A percentile compares a stretch with the other conserved stretches of the same genome.
Evolutionary conservation across 2,329 filamentous ascomycete genomes (phyloP).

Genomic region (Sporothrix globosa): DNA sequence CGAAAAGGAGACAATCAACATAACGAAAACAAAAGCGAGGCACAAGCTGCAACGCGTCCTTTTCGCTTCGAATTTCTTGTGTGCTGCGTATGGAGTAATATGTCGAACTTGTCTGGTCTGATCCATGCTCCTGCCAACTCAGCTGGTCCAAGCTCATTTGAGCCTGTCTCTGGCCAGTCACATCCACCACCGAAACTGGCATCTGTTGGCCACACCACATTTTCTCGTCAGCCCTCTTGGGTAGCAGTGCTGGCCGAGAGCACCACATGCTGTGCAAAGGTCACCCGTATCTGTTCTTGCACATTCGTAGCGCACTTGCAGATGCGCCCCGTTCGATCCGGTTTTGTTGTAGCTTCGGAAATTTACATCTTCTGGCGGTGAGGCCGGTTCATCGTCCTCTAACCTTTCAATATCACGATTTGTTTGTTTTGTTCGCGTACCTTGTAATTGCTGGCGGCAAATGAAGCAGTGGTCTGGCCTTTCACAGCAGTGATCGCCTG

Average conservation of each 20-base stretch:
- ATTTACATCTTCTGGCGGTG: background rate
- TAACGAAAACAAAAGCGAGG: background rate
- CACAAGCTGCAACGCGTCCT: background rate
- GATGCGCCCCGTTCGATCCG: slow-evolving; percentile 9
- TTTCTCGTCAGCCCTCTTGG: slow-evolving; percentile 16
- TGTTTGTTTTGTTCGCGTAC: background rate
- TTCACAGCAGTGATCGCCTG: slow-evolving; percentile 13
- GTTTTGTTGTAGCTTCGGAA: background rate
- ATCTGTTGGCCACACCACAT: background rate
- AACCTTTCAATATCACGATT: background rate
- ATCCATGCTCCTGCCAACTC: background rate
- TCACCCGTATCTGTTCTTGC: background rate
- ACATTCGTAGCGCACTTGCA: background rate
- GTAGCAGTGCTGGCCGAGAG: slow-evolving; percentile 1
- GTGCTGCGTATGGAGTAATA: background rate
- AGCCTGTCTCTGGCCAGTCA: background rate
- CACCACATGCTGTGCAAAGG: slow-evolving; percentile 10
- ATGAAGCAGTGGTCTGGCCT: slow-evolving; percentile 1
- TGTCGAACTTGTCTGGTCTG: too few relatives aligned
- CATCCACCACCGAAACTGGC: background rate
- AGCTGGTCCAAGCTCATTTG: background rate
- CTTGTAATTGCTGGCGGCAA: background rate
- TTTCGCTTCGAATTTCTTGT: background rate
- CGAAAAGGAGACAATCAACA: background rate
- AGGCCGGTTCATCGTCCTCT: background rate